phyloP scores from a whole-genome alignment of 805 yeast species.

The Saccharomycopsis olivae region DNA sequence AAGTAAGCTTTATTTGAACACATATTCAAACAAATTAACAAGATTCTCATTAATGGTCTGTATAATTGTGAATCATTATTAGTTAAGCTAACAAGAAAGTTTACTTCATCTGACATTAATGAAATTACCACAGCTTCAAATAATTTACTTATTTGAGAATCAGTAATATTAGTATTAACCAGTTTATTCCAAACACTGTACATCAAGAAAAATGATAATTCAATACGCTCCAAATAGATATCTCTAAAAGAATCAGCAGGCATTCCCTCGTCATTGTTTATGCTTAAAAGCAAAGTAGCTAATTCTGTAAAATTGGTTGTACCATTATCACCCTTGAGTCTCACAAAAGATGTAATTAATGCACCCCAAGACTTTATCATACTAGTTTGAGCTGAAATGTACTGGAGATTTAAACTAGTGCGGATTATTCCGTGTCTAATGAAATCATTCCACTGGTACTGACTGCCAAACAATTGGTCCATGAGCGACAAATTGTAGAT shows the following conservation, averaged over 20 bases:
- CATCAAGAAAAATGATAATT: conserved; percentile 45
- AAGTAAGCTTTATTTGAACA: conserved; percentile 33
- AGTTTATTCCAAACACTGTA: too few species aligned
- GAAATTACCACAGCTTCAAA: conserved; percentile 30
- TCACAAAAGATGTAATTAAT: conserved; percentile 54
- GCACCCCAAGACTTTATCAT: conserved; percentile 76
- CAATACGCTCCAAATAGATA: conserved; percentile 52
- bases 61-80: conserved; percentile 33
- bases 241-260: conserved; percentile 37
- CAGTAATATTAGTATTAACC: too few species aligned
- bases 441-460: conserved; percentile 34
- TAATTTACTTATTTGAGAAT: conserved; percentile 19
- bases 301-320: conserved; percentile 28
- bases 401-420: conserved; percentile 55
- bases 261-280: conserved; percentile 41
- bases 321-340: conserved; percentile 27
- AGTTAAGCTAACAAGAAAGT: conserved; percentile 34
- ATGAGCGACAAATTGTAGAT: conserved; percentile 52
- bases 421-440: conserved; percentile 40
- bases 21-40: conserved; percentile 37
- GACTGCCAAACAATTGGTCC: conserved; percentile 43
- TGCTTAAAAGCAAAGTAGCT: conserved; percentile 40
- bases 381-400: conserved; percentile 52
- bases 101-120: conserved; percentile 38
- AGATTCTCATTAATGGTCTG: conserved; percentile 50